Conservation (phyloP, 805 yeast genomes). For the Saturnispora saitoi region DNA sequence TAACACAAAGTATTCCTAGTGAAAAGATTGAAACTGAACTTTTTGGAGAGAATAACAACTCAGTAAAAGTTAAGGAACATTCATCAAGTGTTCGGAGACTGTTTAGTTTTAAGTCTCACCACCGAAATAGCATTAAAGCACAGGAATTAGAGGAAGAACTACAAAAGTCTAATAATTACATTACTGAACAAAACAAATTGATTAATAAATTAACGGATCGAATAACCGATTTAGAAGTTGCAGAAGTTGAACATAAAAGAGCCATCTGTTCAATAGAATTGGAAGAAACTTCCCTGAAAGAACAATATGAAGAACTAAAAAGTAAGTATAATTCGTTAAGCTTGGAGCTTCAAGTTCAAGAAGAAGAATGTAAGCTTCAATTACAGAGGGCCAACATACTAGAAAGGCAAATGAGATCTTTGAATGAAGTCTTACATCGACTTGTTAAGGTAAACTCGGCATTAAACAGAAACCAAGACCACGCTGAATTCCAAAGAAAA, state of each 20-base stretch:
- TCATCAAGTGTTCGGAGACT: neutral
- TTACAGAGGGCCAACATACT: neutral
- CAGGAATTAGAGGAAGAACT: neutral
- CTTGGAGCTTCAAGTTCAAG: neutral
- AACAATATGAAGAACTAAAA: neutral
- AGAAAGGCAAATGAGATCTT: neutral
- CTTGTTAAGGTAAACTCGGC: neutral
- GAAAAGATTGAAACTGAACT: neutral
- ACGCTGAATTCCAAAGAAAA: neutral
- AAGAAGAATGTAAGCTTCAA: neutral
- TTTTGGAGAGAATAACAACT: neutral
- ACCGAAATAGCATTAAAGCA: neutral
- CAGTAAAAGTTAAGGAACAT: neutral
- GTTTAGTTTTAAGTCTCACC: neutral
- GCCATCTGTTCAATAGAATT: neutral
- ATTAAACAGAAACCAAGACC: neutral
- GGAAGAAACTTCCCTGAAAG: neutral
- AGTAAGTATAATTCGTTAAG: neutral
- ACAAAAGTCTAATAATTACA: neutral
- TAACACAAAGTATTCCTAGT: neutral
- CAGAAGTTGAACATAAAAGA: neutral
- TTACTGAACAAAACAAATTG: neutral
- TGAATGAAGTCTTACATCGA: neutral
- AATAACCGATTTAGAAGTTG: neutral
- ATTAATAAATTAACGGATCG: neutral